A percentile compares a stretch with the other conserved stretches of the same genome.
Evolutionary conservation across 2,329 filamentous ascomycete species (phyloP).

Genomic region (Tothia fuscella): DNA sequence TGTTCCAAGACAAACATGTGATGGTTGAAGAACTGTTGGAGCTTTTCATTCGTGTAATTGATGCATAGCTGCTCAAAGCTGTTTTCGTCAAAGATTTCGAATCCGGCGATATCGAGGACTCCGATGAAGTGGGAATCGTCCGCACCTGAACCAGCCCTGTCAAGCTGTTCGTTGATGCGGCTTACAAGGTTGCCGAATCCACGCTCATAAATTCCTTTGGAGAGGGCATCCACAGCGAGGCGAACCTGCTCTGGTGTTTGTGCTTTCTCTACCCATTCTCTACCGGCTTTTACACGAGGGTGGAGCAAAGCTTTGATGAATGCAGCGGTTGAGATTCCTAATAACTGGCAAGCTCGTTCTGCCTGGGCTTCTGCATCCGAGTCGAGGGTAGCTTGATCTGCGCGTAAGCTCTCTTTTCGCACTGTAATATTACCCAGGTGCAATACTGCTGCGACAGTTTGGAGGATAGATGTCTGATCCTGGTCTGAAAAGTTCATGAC

Average conservation of each 20-base stretch:
- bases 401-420: slow-evolving; percentile 77
- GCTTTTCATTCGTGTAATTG: slow-evolving; percentile 98
- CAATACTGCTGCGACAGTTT: slow-evolving; percentile 79
- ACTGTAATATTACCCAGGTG: slow-evolving; percentile 89
- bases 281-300: slow-evolving; percentile 85
- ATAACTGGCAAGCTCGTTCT: slow-evolving; percentile 65
- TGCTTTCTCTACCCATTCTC: slow-evolving; percentile 97
- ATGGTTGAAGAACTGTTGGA: slow-evolving; percentile 99
- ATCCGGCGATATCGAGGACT: slow-evolving; percentile 95
- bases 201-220: slow-evolving; percentile 96
- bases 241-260: slow-evolving; percentile 95
- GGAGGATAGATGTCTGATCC: slow-evolving; percentile 72
- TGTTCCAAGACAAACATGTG: slow-evolving; percentile 99
- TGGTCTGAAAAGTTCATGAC: slow-evolving; percentile 86
- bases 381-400: slow-evolving; percentile 77
- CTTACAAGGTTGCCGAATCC: slow-evolving; percentile 86
- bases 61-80: slow-evolving; percentile 98
- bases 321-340: slow-evolving; percentile 72
- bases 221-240: slow-evolving; percentile 75
- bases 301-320: slow-evolving; percentile 85
- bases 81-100: slow-evolving; percentile 98
- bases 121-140: slow-evolving; percentile 95
- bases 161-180: slow-evolving; percentile 83
- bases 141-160: slow-evolving; percentile 67
- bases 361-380: slow-evolving; percentile 64